Evolutionary conservation across 2,329 filamentous ascomycete species (phyloP).

Genomic region (Aspergillus oerlinghausenensis): DNA sequence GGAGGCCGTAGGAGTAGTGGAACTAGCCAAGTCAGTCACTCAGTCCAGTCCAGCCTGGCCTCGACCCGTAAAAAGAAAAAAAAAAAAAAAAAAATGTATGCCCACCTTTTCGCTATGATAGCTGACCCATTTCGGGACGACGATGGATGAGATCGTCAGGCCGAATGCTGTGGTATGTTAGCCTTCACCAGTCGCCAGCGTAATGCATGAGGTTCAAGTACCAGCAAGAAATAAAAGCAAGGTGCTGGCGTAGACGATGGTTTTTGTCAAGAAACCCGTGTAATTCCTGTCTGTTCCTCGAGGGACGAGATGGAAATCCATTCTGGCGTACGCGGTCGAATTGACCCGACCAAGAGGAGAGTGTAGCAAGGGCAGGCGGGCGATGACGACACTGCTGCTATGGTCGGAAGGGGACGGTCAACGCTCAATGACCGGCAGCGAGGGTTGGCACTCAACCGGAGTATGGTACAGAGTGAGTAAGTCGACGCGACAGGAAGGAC

Average conservation of each 20-base stretch:
- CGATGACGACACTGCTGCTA: background rate
- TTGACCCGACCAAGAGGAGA: no score
- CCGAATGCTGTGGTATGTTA: conserved; percentile 32
- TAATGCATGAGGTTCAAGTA: conserved; percentile 18
- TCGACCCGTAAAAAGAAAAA: background rate
- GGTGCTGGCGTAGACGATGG: conserved; percentile 43
- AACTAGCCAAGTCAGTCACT: conserved; percentile 39
- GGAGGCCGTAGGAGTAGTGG: conserved; percentile 69
- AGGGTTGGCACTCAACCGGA: background rate
- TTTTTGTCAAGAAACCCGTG: conserved; percentile 46
- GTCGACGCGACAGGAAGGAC: background rate
- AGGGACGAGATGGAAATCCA: conserved; percentile 43
- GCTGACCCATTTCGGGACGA: conserved; percentile 46
- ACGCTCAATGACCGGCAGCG: background rate
- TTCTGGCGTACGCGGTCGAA: conserved; percentile 12
- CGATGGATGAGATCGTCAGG: conserved; percentile 43
- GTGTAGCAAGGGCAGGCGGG: background rate
- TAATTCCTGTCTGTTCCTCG: conserved; percentile 42
- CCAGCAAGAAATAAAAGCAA: conserved; percentile 43
- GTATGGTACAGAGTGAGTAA: background rate
- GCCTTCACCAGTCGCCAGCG: background rate
- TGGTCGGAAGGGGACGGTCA: background rate
- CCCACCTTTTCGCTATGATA: conserved; percentile 43
- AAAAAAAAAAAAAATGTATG: background rate
- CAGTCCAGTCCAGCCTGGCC: background rate